A percentile compares a stretch with the other conserved stretches of the same genome.
Conservation (phyloP, 2,329 filamentous ascomycete species). For the Sordariomycetes sp. region DNA sequence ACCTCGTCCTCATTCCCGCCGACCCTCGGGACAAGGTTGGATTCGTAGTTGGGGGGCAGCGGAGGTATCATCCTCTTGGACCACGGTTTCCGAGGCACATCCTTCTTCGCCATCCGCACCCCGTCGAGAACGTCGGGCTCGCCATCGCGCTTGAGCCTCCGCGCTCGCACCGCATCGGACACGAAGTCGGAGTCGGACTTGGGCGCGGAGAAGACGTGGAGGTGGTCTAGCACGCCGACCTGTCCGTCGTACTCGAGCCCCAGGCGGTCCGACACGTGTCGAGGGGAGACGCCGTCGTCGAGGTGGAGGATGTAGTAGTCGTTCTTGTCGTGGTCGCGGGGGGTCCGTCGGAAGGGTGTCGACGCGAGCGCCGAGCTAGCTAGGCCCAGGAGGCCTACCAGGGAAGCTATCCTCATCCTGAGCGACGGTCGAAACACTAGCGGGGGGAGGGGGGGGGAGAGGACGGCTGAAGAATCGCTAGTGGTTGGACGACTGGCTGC, state of each 20-base stretch:
- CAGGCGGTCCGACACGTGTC: slow-evolving; percentile 56
- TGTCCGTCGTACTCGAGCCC: slow-evolving; percentile 71
- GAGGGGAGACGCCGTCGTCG: slow-evolving; percentile 48
- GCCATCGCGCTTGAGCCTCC: slow-evolving; percentile 10
- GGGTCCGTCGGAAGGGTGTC: slow-evolving; percentile 33
- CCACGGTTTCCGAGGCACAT: slow-evolving; percentile 34
- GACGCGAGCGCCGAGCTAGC: slow-evolving; percentile 32
- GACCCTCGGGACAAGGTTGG: background rate
- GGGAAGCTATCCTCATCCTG: slow-evolving; percentile 35
- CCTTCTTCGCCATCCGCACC: slow-evolving; percentile 71
- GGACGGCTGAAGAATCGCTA: background rate
- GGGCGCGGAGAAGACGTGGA: slow-evolving; percentile 74
- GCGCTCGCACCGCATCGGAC: slow-evolving; percentile 5
- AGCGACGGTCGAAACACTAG: background rate
- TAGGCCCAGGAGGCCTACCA: slow-evolving; percentile 40
- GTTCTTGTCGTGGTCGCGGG: slow-evolving; percentile 52
- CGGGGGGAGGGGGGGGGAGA: background rate
- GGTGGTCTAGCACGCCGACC: slow-evolving; percentile 63
- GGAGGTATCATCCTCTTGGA: slow-evolving; percentile 36
- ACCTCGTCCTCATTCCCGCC: slow-evolving; percentile 13
- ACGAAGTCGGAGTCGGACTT: slow-evolving; percentile 49
- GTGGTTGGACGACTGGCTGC: background rate
- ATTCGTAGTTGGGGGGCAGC: slow-evolving; percentile 15
- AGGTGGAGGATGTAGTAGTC: slow-evolving; percentile 94
- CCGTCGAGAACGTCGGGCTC: slow-evolving; percentile 52